Conservation (phyloP, 352 stramenopile genomes). For the Aphanomyces invadans region DNA sequence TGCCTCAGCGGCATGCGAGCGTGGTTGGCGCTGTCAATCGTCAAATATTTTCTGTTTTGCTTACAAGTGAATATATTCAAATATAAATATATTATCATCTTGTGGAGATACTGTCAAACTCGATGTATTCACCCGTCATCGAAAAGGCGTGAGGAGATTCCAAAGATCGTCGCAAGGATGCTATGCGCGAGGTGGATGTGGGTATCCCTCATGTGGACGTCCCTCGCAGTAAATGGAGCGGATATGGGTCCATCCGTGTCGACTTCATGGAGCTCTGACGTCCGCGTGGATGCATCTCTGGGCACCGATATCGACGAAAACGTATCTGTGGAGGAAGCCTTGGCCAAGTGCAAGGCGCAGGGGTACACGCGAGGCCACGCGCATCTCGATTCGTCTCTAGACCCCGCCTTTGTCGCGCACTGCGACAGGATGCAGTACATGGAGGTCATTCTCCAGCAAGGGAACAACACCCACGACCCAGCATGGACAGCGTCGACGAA, state of each 20-base stretch:
- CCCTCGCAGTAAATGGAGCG: background rate
- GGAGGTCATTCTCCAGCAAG: conserved; percentile 1
- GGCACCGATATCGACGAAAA: background rate
- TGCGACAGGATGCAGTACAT: conserved; percentile 19
- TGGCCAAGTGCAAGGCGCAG: conserved; percentile 5
- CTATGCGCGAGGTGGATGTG: background rate
- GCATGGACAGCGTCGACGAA: background rate
- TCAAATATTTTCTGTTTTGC: background rate
- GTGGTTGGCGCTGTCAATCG: background rate
- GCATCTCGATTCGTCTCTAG: background rate
- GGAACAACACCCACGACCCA: background rate
- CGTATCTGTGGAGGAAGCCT: background rate
- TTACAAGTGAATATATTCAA: background rate
- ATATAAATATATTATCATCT: background rate
- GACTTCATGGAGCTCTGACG: background rate
- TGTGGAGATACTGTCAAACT: background rate
- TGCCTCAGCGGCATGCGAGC: background rate
- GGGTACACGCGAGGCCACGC: conserved; percentile 13
- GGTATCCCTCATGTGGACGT: background rate
- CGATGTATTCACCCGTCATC: background rate
- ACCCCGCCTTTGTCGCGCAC: conserved; percentile 3
- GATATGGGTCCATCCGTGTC: background rate
- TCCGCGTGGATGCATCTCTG: background rate
- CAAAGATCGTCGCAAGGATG: background rate
- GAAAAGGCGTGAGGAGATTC: background rate